These are phyloP conservation scores for Punctularia strigosozonata DNA, from an alignment of 768 basidiomycete genomes.

Conservation along the genomic window DNA sequence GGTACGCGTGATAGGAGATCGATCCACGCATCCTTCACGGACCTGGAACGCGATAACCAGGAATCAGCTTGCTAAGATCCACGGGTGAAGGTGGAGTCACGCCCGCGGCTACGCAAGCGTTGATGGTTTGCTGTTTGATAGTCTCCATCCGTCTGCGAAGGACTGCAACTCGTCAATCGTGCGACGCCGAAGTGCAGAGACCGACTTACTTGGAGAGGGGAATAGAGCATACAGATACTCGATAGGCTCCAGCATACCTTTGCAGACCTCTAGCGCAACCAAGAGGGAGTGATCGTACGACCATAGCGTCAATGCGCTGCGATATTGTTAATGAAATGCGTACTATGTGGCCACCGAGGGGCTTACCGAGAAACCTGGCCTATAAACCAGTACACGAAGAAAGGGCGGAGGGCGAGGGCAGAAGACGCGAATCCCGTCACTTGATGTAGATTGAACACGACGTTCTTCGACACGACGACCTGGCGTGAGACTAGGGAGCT, in stretches of 20 bases:
- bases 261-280: constrained; percentile 51
- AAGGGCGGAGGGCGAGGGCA: constrained; percentile 44
- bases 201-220: constrained; percentile 48
- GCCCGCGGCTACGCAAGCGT: too few species aligned
- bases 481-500: constrained; percentile 50
- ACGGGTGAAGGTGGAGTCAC: too few species aligned
- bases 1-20: too few species aligned
- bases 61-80: too few species aligned
- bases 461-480: constrained; percentile 42
- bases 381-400: constrained; percentile 71
- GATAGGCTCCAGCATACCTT: constrained; percentile 45
- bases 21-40: too few species aligned
- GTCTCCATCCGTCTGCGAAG: too few species aligned
- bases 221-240: constrained; percentile 52
- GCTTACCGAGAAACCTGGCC: constrained; percentile 47
- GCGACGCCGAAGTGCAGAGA: too few species aligned
- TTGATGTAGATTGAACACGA: constrained; percentile 45
- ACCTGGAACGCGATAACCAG: too few species aligned
- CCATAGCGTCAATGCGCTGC: constrained; percentile 48
- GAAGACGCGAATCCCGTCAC: constrained; percentile 42
- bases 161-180: too few species aligned
- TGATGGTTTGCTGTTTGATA: too few species aligned
- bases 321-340: constrained; percentile 5
- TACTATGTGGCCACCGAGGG: constrained; percentile 4
- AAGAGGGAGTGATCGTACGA: constrained; percentile 43